Evolutionary conservation across 2,329 filamentous ascomycete species (phyloP).

Genomic region (Colletotrichum graminicola): DNA sequence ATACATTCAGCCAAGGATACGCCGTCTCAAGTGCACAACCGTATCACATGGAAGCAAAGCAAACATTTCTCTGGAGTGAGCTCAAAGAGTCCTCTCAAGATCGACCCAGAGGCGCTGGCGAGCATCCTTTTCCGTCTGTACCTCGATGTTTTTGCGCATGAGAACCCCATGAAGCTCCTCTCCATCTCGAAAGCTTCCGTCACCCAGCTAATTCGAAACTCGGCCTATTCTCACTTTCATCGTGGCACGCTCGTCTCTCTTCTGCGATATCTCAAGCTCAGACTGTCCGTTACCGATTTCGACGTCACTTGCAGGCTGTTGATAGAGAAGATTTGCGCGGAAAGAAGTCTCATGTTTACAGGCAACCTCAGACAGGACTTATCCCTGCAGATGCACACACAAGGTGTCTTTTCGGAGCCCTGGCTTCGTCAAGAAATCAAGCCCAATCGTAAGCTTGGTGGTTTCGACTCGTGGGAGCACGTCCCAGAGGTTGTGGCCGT

Average conservation of each 20-base stretch:
- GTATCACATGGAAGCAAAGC: slow-evolving; percentile 54
- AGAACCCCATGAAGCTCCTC: slow-evolving; percentile 48
- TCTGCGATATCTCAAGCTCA: slow-evolving; percentile 52
- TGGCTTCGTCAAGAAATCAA: slow-evolving; percentile 47
- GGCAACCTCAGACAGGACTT: slow-evolving; percentile 53
- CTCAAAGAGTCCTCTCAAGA: slow-evolving; percentile 45
- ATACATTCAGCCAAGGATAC: slow-evolving; percentile 10
- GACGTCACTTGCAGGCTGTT: slow-evolving; percentile 47
- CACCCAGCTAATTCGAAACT: slow-evolving; percentile 27
- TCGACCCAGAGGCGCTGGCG: slow-evolving; percentile 55
- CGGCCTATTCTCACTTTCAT: slow-evolving; percentile 51
- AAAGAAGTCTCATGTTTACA: slow-evolving; percentile 48
- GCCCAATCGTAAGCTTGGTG: slow-evolving; percentile 43
- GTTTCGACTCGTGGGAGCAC: slow-evolving; percentile 53
- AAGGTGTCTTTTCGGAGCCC: slow-evolving; percentile 50
- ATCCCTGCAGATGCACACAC: slow-evolving; percentile 51
- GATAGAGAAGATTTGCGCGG: slow-evolving; percentile 48
- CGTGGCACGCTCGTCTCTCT: slow-evolving; percentile 56
- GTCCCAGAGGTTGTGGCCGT: slow-evolving; percentile 54
- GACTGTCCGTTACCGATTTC: slow-evolving; percentile 52
- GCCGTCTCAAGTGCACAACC: slow-evolving; percentile 45
- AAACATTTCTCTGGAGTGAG: slow-evolving; percentile 48
- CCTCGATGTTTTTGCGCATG: slow-evolving; percentile 58
- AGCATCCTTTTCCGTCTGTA: slow-evolving; percentile 57
- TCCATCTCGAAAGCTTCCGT: slow-evolving; percentile 27